Base-by-base conservation (phyloP, 2,329 filamentous ascomycete genomes). In the Pseudocercospora vitis region DNA sequence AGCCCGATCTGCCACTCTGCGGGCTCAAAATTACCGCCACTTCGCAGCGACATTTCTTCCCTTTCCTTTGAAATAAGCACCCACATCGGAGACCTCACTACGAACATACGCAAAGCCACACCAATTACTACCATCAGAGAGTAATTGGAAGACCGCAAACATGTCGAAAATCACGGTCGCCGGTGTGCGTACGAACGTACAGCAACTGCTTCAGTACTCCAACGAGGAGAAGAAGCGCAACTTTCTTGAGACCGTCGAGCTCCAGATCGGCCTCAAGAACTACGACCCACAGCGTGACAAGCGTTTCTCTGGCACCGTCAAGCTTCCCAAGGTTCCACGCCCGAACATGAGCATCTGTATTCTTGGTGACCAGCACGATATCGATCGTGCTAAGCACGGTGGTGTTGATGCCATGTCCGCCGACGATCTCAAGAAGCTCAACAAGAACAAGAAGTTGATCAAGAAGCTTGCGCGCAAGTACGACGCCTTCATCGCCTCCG, bases 381-480 rank as follows among this genome's bases (percentile, higher is more conserved):
- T 99, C 75, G 94, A 99, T 78, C 91, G 94, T 85, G 92, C 94
- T 75, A 99, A 99, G 87, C 94, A 99, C 84, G 89, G 91, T 73
- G 92, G 91, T 77, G 85, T 97, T 69, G 94, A 99, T 75, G 91
- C 92, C 81, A 97, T 97, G 94, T 95, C 89, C 73, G 80, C 89
- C 66, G 94, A 99, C 73, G 94, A 99, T 80, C 81, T 99, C 81
- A 99, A 99, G 89, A 99, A 99, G 88, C 90, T 99, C 69, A 99
- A 99, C 88, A 99, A 99, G 90, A 99, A 99, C 90, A 97, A 99
- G 89, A 99, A 99, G 88, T 87, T 97, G 73, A 96, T 99, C 87
- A 99, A 99, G 91, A 99, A 99, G 88, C 89, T 99, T 67, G 94
- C 94, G 64, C 91, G 91, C 86, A 99, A 99, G 85, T 97, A 99